Evolutionary conservation across 1,139 yeast genomes (phyloP).

Genomic region (Suhomyces atakaporum): DNA sequence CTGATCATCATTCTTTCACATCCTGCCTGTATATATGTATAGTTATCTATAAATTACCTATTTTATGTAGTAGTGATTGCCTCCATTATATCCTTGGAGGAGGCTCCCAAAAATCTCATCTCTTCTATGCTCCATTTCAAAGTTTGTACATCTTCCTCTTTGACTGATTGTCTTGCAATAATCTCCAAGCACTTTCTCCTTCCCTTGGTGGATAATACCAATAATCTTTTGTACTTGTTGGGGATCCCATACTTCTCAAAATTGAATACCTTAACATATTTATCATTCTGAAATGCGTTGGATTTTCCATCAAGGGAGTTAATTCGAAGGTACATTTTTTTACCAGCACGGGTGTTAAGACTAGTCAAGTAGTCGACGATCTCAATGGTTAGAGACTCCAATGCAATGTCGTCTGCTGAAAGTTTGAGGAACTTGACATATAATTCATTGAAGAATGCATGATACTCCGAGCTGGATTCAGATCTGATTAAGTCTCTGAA

Average conservation of each 20-base stretch:
- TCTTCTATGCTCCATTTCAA: slow-evolving; percentile 38
- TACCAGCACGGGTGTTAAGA: slow-evolving; percentile 17
- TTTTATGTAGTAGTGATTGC: slow-evolving; percentile 6
- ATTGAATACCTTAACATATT: slow-evolving; percentile 12
- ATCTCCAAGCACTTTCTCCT: slow-evolving; percentile 20
- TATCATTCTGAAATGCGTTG: slow-evolving; percentile 3
- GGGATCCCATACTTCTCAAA: slow-evolving; percentile 19
- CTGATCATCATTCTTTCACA: too few relatives aligned
- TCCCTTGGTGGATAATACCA: slow-evolving; percentile 15
- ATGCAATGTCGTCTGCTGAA: slow-evolving; percentile 15
- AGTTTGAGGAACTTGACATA: slow-evolving; percentile 15
- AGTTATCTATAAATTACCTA: slow-evolving; percentile 11
- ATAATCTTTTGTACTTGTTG: slow-evolving; percentile 15
- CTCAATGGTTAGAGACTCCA: slow-evolving; percentile 12
- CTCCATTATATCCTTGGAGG: slow-evolving; percentile 23
- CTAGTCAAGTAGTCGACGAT: slow-evolving; percentile 13
- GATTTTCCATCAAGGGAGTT: slow-evolving; percentile 12
- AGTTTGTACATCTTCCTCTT: slow-evolving; percentile 25
- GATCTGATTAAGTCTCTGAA: slow-evolving; percentile 13
- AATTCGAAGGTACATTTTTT: slow-evolving; percentile 16
- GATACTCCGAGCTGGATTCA: slow-evolving; percentile 14
- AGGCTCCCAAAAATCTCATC: slow-evolving; percentile 33
- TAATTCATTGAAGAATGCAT: slow-evolving; percentile 17
- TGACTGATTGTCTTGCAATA: slow-evolving; percentile 26
- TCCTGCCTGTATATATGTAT: slow-evolving; percentile 14